phyloP scores from a whole-genome alignment of 768 basidiomycete genomes.

The Boletus sp. region DNA sequence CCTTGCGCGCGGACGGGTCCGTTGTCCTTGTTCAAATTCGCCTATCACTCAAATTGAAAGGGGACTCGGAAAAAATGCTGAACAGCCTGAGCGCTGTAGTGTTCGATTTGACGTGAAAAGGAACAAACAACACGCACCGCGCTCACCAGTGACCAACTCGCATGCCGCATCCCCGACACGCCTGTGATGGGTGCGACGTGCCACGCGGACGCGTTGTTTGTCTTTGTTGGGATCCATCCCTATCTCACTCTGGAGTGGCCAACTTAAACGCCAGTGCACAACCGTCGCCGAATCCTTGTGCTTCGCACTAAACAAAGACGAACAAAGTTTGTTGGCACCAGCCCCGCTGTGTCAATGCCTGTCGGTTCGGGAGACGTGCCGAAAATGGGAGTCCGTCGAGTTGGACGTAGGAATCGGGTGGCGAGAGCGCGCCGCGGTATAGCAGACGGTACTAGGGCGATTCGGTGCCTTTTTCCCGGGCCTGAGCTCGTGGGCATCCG shows the following conservation, averaged over 20 bases:
- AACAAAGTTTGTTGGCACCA: too few relatives aligned
- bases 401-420: constrained; percentile 68
- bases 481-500: background rate
- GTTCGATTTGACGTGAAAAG: background rate
- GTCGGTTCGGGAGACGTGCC: constrained; percentile 39
- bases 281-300: too few relatives aligned
- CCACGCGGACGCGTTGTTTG: too few relatives aligned
- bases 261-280: too few relatives aligned
- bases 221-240: too few relatives aligned
- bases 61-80: too few relatives aligned
- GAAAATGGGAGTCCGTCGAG: constrained; percentile 76
- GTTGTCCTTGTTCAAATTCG: too few relatives aligned
- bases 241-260: too few relatives aligned
- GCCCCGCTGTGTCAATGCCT: background rate
- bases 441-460: constrained; percentile 51
- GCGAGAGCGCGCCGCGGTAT: constrained; percentile 71
- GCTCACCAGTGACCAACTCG: constrained; percentile 26
- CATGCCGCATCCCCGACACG: constrained; percentile 25
- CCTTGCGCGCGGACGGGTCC: too few relatives aligned
- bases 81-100: background rate
- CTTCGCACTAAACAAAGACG: too few relatives aligned
- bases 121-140: constrained; percentile 2
- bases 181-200: constrained; percentile 20
- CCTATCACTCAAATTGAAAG: too few relatives aligned
- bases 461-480: constrained; percentile 5